Evolutionary conservation across 106 monocot genomes (phyloP), one percentile per base, ranked within the genome.

Genomic region (Dendrobium chrysotoxum): DNA sequence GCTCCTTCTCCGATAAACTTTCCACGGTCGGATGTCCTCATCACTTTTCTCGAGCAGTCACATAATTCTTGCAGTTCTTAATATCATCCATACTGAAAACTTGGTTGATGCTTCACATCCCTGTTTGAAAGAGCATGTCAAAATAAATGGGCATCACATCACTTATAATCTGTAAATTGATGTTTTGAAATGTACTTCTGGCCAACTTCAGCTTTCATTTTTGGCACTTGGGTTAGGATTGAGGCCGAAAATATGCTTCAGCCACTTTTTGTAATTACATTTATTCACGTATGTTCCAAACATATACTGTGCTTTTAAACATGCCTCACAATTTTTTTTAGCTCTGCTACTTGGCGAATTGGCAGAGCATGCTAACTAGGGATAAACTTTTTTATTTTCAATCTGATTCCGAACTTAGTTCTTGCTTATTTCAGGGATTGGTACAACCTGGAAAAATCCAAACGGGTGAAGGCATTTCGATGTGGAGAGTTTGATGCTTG

Each of bases 401-500:
- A 41, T 41, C 39, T 12, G 4, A 21, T 41, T 74, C 41, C 18
- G 47, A 28, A 75, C 30, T 79, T 25, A 64, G 42, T 61, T 67
- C 41, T 17, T 21, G 74, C 28, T 79, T 81, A 68, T 85, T 70
- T 58, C 90, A 99, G 98, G 72, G 98, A 99, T 76, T 99, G 95
- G 98, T 99, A 99, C 79, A 99, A 99, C 78, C 76, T 99, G 68
- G 98, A 99, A 84, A 99, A 99, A 85, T 99, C 98, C 6, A 99
- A 99, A 79, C 86, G 98, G 61, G 95, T 99, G 1, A 99, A 99
- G 67, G 86, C 95, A 67, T 99, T 99, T 87, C 87, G 98, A 21
- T 99, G 98, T 82, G 95, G 98, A 46, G 95, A 99, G 76, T 99
- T 99, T 87, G 98, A 99, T 86, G 88, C 91, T 80, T 99, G 95